Evolutionary conservation across 495 filamentous ascomycete species (phyloP).

Genomic region (Zalerion maritima): DNA sequence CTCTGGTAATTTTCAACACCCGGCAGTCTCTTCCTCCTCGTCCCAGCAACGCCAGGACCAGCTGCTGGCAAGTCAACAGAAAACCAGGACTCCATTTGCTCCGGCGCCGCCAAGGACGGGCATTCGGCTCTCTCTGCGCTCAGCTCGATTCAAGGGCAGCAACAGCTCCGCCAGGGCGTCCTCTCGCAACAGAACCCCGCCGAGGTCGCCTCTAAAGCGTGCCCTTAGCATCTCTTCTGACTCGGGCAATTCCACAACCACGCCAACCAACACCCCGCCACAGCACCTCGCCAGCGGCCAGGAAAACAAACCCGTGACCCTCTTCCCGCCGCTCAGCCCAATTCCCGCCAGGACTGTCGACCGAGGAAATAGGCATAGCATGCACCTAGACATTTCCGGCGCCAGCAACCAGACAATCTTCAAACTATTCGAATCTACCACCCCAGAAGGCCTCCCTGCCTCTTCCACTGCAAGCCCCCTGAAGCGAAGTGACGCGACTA

Average conservation of each 20-base stretch:
- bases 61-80: no score
- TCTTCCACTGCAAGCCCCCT: constrained; percentile 65
- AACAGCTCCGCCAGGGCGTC: constrained; percentile 29
- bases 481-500: constrained; percentile 81
- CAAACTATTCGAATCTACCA: constrained; percentile 26
- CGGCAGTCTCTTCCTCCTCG: no score
- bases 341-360: constrained; percentile 27
- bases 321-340: constrained; percentile 23
- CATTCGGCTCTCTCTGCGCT: constrained; percentile 39
- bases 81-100: no score
- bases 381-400: constrained; percentile 33
- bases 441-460: constrained; percentile 19
- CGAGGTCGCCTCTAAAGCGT: constrained; percentile 62
- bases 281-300: constrained; percentile 26
- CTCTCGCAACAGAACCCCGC: constrained; percentile 41
- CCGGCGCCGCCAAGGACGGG: no score
- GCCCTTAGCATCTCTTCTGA: constrained; percentile 54
- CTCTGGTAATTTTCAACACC: no score
- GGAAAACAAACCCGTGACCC: constrained; percentile 36
- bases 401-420: constrained; percentile 32
- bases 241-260: constrained; percentile 50
- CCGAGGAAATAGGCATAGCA: constrained; percentile 25
- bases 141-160: constrained; percentile 29
- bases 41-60: no score
- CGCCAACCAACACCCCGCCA: constrained; percentile 18